Base-by-base conservation (phyloP, 1,284 basidiomycete genomes). In the Moesziomyces globuligerus region DNA sequence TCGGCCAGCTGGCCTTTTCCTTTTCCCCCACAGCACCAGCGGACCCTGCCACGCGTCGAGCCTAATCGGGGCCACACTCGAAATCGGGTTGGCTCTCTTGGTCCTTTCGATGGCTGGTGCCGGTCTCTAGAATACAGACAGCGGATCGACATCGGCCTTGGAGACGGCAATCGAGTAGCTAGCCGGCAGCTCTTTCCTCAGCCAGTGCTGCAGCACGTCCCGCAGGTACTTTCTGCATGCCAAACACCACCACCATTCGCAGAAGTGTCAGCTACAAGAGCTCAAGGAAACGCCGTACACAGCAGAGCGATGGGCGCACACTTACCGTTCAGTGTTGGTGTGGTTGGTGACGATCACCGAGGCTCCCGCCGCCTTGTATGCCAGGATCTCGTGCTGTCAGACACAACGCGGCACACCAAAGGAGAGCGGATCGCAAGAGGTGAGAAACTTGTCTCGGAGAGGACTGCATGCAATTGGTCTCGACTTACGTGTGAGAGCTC, bases 341-440 rank as follows among this genome's bases (percentile, higher is more conserved):
- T 82, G 80, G 43, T 80, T 76, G 13, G 76, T 64, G 20, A 80
- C 56, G 29, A 82, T 71, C 26, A 82, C 79, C 15, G 72, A 76
- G 29, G 72, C 48, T n/a, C 78, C 79, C 8, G 62, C 47, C 24
- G 76, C 76, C 17, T 73, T 77, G 48, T 72, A 64, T 1, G 79
- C 75, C 21, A 82, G 62, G n/a, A 79, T 42, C 41, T 81, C 80
- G 59, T 82, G 80, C 67, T 81, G 68, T 18, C 13, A 39, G 15
- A 15, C 9, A 25, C 7, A 20, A 29, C 18, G 11, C 13, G 38
- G 2, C 11, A 4, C 3, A 17, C 7, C 8, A 29, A 9, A 13
- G 8, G 25, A 10, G 20, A 25, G 3, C 17, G 10, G 17, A 25
- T 20, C n/a, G 39, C 23, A 7, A 11, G 13, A 18, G 9, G 20